phyloP scores from a whole-genome alignment of 208 protist species.

The Trypanosoma avium region DNA sequence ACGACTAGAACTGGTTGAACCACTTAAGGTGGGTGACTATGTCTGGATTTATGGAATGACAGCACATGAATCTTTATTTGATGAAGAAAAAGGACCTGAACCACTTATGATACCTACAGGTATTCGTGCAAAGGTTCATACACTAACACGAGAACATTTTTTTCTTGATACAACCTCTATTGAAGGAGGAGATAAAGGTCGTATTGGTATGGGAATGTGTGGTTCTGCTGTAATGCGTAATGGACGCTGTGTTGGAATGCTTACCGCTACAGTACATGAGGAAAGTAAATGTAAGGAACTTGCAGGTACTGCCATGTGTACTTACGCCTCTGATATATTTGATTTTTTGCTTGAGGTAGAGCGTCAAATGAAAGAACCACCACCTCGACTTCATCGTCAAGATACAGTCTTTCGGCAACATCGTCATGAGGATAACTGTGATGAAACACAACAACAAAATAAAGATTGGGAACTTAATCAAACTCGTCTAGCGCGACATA shows the following conservation, averaged over 20 bases:
- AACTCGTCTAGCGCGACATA: conserved; percentile 78
- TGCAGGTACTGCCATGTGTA: conserved; percentile 89
- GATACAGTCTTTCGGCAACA: conserved; percentile 73
- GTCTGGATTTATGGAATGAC: conserved; percentile 91
- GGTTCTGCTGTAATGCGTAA: conserved; percentile 87
- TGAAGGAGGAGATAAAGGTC: conserved; percentile 64
- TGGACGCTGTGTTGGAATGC: conserved; percentile 90
- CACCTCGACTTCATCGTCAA: conserved; percentile 45
- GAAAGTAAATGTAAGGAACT: conserved; percentile 76
- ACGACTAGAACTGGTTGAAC: conserved; percentile 74
- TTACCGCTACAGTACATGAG: conserved; percentile 87
- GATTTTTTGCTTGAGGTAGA: conserved; percentile 91
- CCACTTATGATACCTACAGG: conserved; percentile 91
- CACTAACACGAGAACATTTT: conserved; percentile 85
- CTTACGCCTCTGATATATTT: conserved; percentile 82
- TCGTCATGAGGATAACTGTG: conserved; percentile 46
- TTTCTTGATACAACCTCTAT: conserved; percentile 82
- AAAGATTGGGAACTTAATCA: conserved; percentile 82
- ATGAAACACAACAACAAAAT: conserved; percentile 11
- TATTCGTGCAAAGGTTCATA: conserved; percentile 72
- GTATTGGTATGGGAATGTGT: conserved; percentile 90
- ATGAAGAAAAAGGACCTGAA: conserved; percentile 84
- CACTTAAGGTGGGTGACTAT: conserved; percentile 73
- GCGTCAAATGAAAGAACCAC: conserved; percentile 82
- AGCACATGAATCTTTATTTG: conserved; percentile 86